Evolutionary conservation across 2,329 filamentous ascomycete genomes (phyloP).

Genomic region (Penicillium sp.): DNA sequence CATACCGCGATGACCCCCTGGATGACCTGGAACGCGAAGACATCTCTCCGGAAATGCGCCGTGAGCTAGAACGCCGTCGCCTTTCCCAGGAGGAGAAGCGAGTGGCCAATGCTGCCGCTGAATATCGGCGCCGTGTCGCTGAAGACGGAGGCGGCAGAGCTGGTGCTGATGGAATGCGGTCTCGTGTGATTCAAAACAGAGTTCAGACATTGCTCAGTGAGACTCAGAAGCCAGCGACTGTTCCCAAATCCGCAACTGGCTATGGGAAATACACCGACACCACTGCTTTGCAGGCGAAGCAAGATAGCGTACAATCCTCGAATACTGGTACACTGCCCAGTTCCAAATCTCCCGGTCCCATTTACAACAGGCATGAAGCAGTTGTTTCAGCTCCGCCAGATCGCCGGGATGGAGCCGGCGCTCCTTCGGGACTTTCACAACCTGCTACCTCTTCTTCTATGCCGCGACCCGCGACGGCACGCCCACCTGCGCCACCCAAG

Average conservation of each 20-base stretch:
- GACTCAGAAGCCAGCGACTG: slow-evolving; percentile 59
- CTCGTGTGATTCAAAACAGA: slow-evolving; percentile 85
- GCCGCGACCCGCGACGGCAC: slow-evolving; percentile 35
- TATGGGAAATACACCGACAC: slow-evolving; percentile 81
- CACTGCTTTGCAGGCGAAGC: slow-evolving; percentile 42
- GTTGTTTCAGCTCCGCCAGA: slow-evolving; percentile 12
- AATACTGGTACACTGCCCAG: slow-evolving; percentile 18
- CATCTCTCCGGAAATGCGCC: slow-evolving; percentile 80
- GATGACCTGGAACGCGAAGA: slow-evolving; percentile 66
- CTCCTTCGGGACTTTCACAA: slow-evolving; percentile 20
- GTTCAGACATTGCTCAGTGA: slow-evolving; percentile 82
- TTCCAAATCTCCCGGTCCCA: slow-evolving; percentile 23
- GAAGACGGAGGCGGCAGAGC: slow-evolving; percentile 53
- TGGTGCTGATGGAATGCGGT: slow-evolving; percentile 58
- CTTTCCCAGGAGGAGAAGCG: slow-evolving; percentile 85
- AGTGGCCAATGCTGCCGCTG: slow-evolving; percentile 83
- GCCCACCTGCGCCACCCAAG: slow-evolving; percentile 60
- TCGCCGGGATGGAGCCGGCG: slow-evolving; percentile 17
- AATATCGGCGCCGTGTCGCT: slow-evolving; percentile 76
- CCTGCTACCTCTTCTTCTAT: slow-evolving; percentile 16
- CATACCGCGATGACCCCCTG: slow-evolving; percentile 48
- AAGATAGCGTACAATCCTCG: slow-evolving; percentile 24
- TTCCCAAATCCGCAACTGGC: slow-evolving; percentile 73
- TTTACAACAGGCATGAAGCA: slow-evolving; percentile 17
- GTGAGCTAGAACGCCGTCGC: slow-evolving; percentile 80